Evolutionary conservation across 2,329 filamentous ascomycete genomes (phyloP), one percentile per base, ranked within the genome.

Genomic region (Monilinia aucupariae): DNA sequence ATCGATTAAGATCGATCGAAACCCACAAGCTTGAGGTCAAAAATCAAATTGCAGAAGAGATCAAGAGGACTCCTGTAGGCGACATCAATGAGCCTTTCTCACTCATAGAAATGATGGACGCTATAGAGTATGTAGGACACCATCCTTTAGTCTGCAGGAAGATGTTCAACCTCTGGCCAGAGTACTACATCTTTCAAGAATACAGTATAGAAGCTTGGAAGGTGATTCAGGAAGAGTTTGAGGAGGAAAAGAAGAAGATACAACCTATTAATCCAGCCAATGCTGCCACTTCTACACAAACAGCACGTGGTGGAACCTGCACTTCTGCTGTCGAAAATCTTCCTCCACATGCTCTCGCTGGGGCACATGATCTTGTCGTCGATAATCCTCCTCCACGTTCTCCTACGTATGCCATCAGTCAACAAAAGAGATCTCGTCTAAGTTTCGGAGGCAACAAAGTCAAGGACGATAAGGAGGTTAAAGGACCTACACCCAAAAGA

Each of bases 31-130:
- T 20, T 0, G 13, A 32, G 3, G 30, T 56, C 9, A 43, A 56
- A 17, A 43, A 17, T 5, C 20, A 62, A 3, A 20, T 62, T 9
- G 43, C 55, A 37, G 10, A 37, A 1, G 59, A 45, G 1, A 25
- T 55, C 20, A 9, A 32, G 0, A 9, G 8, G 4, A 0, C 25
- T 8, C 25, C 41, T 17, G 17, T 30, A 3, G 17, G 37, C 2
- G 52, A 43, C 8, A 43, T 4, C 4, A 17, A 27, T 2, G 59
- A 61, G 1, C 30, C 15, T 17, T 61, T 55, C 13, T 37, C 59
- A 2, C 50, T 61, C 6, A 22, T 32, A 20, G 59, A 61, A 25
- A 61, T 54, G 15, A 55, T 61, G 17, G 50, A 55, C 15, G 59
- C 22, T 0, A 61, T 61, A 50, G 59, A 61, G 7, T 61, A 48